Conservation (phyloP, 305 asterid species). For the Solanum hybrid region DNA sequence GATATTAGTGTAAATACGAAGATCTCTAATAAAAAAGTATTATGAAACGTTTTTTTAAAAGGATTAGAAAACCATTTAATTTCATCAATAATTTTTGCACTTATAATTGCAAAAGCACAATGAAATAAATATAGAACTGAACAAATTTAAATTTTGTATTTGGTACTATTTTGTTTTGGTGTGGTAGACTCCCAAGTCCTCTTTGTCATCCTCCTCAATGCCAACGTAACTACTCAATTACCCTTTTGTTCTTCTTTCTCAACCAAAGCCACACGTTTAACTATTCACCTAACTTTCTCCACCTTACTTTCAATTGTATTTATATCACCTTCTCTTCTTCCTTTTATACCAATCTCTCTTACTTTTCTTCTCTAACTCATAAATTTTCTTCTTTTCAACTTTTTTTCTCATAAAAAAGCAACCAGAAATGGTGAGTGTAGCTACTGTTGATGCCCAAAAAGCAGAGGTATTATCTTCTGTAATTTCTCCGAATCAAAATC, state of each 20-base stretch:
- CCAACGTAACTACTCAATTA: background rate
- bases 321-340: background rate
- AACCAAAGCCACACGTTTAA: background rate
- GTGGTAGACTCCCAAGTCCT: background rate
- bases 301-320: background rate
- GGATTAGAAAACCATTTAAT: too few species aligned
- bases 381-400: background rate
- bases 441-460: conserved; percentile 38
- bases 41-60: too few species aligned
- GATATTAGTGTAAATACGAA: too few species aligned
- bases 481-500: background rate
- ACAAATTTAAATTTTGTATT: background rate
- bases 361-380: background rate
- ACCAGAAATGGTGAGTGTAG: conserved; percentile 29
- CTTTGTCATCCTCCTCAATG: background rate
- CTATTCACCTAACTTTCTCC: background rate
- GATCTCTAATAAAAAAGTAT: too few species aligned
- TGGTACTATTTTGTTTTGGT: background rate
- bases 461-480: conserved; percentile 26
- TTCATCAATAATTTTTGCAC: background rate
- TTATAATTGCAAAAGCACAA: too few species aligned
- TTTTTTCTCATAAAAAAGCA: background rate
- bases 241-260: background rate
- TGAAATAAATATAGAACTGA: background rate
- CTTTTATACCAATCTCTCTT: background rate